Conservation (phyloP, 371 early-diverging fungal genomes). For the Rhizopus sp. region DNA sequence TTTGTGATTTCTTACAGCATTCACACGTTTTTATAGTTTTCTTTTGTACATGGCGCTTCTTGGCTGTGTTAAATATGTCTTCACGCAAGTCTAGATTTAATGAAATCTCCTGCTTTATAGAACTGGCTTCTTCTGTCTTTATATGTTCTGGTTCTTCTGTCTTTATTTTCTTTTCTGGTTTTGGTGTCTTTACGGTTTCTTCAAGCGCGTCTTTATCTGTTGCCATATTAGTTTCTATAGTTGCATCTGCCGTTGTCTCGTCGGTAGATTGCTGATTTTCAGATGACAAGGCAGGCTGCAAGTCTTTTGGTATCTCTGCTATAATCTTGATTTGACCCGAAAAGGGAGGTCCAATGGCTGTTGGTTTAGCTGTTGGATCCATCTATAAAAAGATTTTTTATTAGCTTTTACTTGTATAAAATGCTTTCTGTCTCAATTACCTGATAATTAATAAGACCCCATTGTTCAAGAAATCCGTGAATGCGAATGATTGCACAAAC, state of each 20-base stretch:
- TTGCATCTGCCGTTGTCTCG: neutral
- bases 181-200: neutral
- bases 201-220: neutral
- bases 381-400: slow-evolving; percentile 49
- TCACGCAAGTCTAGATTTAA: slow-evolving; percentile 27
- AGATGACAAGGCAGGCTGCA: neutral
- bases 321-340: slow-evolving; percentile 82
- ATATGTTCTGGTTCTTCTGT: neutral
- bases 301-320: slow-evolving; percentile 24
- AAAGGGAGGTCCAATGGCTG: slow-evolving; percentile 85
- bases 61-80: slow-evolving; percentile 14
- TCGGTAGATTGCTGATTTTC: no score
- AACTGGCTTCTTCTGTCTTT: neutral
- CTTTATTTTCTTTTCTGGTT: neutral
- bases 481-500: slow-evolving; percentile 96
- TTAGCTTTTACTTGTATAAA: slow-evolving; percentile 9
- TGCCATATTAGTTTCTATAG: neutral
- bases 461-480: slow-evolving; percentile 98
- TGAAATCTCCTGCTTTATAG: slow-evolving; percentile 7
- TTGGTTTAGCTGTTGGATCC: slow-evolving; percentile 90
- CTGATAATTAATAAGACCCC: slow-evolving; percentile 99
- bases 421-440: slow-evolving; percentile 45
- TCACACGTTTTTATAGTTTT: neutral
- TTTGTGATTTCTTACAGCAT: neutral
- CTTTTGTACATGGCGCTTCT: neutral